Evolutionary conservation across 805 yeast genomes (phyloP), one percentile per base, ranked within the genome.

Genomic region (Scheffersomyces lignosus): DNA sequence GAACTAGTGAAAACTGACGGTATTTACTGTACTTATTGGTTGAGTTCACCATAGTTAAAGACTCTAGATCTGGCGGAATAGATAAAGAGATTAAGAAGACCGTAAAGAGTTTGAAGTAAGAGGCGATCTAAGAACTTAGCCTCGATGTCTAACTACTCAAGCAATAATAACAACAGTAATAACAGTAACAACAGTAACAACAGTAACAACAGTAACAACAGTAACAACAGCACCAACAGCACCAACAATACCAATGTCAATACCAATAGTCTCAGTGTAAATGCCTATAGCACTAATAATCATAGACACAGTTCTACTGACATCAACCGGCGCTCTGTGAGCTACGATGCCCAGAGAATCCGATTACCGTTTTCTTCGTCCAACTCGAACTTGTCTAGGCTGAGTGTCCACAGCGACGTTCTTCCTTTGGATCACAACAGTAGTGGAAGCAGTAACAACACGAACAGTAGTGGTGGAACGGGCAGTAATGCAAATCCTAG

Each of bases 321-420:
- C n/a, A n/a, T n/a, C n/a, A n/a, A n/a, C n/a, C 40, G 47, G 7
- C 34, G 49, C 14, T 49, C 57, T 5, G 54, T 45, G 26, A 49
- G 53, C 40, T 54, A 54, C 39, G 60, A 56, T 23, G 46, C 40
- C 32, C 49, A 41, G 17, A 44, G 58, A 17, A 48, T 51, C 30
- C 36, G 41, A 28, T 35, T 31, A 7, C 49, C 51, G 6, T 27
- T 27, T 33, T 7, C 7, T 20, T 20, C 24, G 7, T 17, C 27
- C 24, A 26, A 22, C 16, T 9, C 14, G 33, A 41, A 25, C 33
- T 34, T 23, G 13, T 33, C 46, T n/a, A 33, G 48, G 15, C 35
- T 31, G 8, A 43, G 51, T 22, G 40, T 47, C 4, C 35, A 36
- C 37, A 35, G 36, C 22, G 40, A 36, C 28, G 17, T n/a, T n/a